A percentile compares a stretch with the other conserved stretches of the same genome.
phyloP scores from a whole-genome alignment of 2,329 filamentous ascomycete genomes.

The Pseudogymnoascus sp. region DNA sequence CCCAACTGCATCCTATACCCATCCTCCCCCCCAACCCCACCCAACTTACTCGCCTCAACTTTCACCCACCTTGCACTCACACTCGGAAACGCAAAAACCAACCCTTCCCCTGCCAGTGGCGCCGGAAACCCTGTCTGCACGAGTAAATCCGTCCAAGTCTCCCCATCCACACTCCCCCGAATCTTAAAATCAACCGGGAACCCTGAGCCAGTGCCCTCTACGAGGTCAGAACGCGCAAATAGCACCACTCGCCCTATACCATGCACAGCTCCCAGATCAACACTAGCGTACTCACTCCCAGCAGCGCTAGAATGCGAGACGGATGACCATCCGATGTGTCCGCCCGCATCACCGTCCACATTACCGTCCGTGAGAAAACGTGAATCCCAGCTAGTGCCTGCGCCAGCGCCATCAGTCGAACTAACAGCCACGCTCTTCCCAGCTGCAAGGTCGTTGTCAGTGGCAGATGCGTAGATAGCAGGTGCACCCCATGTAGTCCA shows the following conservation, averaged over 20 bases:
- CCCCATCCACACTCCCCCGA: conserved; percentile 12
- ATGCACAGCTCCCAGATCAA: conserved; percentile 11
- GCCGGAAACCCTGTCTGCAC: conserved; percentile 11
- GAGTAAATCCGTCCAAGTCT: conserved; percentile 11
- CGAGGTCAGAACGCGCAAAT: conserved; percentile 14
- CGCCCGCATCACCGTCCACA: background rate
- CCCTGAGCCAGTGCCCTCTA: conserved; percentile 12
- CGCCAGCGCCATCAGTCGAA: conserved; percentile 11
- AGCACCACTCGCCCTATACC: conserved; percentile 14
- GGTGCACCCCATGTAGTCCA: conserved; percentile 17
- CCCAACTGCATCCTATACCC: conserved; percentile 15
- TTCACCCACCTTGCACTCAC: conserved; percentile 11
- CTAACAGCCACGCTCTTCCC: conserved; percentile 10
- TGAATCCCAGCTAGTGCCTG: conserved; percentile 12
- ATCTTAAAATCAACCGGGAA: conserved; percentile 15
- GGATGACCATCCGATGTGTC: conserved; percentile 14
- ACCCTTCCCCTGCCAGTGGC: conserved; percentile 12
- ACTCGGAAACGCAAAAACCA: conserved; percentile 13
- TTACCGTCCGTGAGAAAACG: background rate
- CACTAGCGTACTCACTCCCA: conserved; percentile 12
- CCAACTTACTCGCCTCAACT: conserved; percentile 12
- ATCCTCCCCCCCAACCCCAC: conserved; percentile 9
- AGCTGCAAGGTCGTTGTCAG: conserved; percentile 13
- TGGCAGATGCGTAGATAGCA: conserved; percentile 10
- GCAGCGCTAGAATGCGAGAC: conserved; percentile 6